Evolutionary conservation across 1,139 yeast species (phyloP).

Genomic region (Entelexis sorbosivorans): DNA sequence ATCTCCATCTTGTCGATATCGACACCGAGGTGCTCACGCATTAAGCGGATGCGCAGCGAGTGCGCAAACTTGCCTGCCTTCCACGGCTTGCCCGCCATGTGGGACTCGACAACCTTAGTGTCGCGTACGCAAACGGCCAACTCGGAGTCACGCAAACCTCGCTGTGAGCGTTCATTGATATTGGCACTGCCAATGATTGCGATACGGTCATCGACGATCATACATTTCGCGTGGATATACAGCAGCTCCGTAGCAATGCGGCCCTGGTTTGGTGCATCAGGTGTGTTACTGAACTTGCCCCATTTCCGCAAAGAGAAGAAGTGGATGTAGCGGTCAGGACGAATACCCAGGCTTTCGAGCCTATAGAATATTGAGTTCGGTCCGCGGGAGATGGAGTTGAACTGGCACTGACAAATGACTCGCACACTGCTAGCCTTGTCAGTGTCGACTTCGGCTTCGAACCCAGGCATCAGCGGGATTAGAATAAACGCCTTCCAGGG

Average conservation of each 20-base stretch:
- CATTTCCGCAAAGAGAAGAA: constrained; percentile 88
- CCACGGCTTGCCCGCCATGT: constrained; percentile 74
- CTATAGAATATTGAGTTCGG: constrained; percentile 80
- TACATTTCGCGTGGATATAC: constrained; percentile 83
- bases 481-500: constrained; percentile 84
- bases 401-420: constrained; percentile 94
- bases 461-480: constrained; percentile 96
- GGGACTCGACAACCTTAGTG: constrained; percentile 57
- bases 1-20: constrained; percentile 80
- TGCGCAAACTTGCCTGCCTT: constrained; percentile 83
- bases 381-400: constrained; percentile 85
- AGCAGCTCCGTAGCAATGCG: constrained; percentile 79
- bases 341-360: constrained; percentile 62
- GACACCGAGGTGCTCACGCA: constrained; percentile 95
- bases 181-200: constrained; percentile 96
- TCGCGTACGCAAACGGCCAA: constrained; percentile 83
- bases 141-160: constrained; percentile 90
- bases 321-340: constrained; percentile 80
- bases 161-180: constrained; percentile 88
- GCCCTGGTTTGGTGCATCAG: constrained; percentile 32
- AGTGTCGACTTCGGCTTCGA: constrained; percentile 84
- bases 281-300: constrained; percentile 72
- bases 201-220: constrained; percentile 87
- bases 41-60: constrained; percentile 73
- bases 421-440: constrained; percentile 91